Evolutionary conservation across 2,329 filamentous ascomycete species (phyloP).

Genomic region (Phyllosticta citrichinensis): DNA sequence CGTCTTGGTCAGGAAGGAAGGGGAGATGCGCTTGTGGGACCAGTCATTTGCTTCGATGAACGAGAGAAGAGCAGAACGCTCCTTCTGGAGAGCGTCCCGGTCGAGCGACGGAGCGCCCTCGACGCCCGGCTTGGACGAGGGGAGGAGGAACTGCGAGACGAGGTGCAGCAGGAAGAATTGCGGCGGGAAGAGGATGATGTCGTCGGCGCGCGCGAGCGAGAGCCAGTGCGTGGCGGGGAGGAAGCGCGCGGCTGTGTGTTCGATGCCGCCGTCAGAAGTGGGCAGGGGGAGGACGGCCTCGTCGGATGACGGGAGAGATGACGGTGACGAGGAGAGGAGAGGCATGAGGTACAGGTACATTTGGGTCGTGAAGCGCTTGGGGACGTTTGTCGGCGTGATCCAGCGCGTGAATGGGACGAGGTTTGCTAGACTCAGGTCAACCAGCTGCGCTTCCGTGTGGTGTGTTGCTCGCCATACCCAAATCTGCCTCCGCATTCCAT

Average conservation of each 20-base stretch:
- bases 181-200: conserved; percentile 82
- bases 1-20: conserved; percentile 28
- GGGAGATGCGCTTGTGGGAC: conserved; percentile 34
- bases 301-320: conserved; percentile 20
- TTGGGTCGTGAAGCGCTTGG: conserved; percentile 80
- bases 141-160: conserved; percentile 43
- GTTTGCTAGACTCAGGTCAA: conserved; percentile 35
- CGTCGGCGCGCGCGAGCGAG: conserved; percentile 47
- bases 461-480: conserved; percentile 35
- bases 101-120: conserved; percentile 5
- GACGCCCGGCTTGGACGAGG: conserved; percentile 20
- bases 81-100: conserved; percentile 31
- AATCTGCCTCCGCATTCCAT: conserved; percentile 54
- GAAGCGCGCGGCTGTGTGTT: conserved; percentile 70
- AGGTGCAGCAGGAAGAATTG: conserved; percentile 66
- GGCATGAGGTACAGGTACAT: conserved; percentile 95
- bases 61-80: conserved; percentile 24
- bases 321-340: conserved; percentile 11
- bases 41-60: conserved; percentile 47
- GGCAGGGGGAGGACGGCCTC: conserved; percentile 57
- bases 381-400: conserved; percentile 67
- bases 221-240: conserved; percentile 63
- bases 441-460: neutral
- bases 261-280: conserved; percentile 58
- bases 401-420: conserved; percentile 81